phyloP scores from a whole-genome alignment of 176 grass and related monocot genomes.

The Ampelocalamus luodianensis region DNA sequence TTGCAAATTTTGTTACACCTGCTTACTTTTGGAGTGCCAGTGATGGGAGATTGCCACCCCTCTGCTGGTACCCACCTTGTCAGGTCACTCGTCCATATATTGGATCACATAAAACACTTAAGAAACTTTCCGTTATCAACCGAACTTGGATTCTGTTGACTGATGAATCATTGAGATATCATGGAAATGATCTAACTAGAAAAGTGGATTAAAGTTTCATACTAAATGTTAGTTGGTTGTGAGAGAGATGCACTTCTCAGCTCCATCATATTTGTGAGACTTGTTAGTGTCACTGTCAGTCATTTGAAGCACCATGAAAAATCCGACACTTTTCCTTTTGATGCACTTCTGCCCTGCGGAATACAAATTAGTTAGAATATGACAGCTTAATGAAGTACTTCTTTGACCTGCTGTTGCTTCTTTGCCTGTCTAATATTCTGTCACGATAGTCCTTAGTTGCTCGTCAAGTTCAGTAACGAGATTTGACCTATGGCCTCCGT shows the following conservation, averaged over 20 bases:
- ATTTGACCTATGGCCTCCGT: not conserved
- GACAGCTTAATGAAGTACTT: not conserved
- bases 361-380: constrained; percentile 8
- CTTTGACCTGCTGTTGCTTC: not conserved
- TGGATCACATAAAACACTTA: not conserved
- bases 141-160: too few species aligned
- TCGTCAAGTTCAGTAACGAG: not conserved
- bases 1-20: not conserved
- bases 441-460: not conserved
- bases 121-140: too few species aligned
- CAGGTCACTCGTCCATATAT: not conserved
- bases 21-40: not conserved
- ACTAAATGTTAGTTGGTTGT: not conserved
- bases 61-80: constrained; percentile 1
- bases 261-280: not conserved
- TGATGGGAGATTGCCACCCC: not conserved
- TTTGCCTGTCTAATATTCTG: not conserved
- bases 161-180: too few species aligned
- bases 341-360: not conserved
- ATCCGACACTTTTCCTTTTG: constrained; percentile 14
- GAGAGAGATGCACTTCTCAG: not conserved
- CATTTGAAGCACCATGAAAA: not conserved
- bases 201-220: too few species aligned
- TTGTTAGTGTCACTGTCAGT: not conserved
- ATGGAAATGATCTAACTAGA: too few species aligned